Conservation (phyloP, 2,329 filamentous ascomycete genomes). For the Raffaelea ambrosiae region DNA sequence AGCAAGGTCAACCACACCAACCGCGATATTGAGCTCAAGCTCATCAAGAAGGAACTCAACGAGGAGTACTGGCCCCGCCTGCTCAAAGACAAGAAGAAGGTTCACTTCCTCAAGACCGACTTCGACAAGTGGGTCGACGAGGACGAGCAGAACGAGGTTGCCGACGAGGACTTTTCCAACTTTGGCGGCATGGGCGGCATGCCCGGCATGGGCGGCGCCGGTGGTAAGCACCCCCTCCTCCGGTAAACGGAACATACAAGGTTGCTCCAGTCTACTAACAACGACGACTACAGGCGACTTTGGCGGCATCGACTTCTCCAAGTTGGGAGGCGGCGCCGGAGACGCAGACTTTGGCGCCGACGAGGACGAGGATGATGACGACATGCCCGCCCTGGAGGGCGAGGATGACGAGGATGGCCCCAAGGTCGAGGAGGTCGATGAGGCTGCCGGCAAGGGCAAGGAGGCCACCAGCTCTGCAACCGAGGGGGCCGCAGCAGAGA, state of each 20-base stretch:
- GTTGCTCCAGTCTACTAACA: not conserved
- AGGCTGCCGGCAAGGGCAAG: not conserved
- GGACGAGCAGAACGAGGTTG: conserved; percentile 90
- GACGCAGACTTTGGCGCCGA: conserved; percentile 25
- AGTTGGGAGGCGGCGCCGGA: conserved; percentile 59
- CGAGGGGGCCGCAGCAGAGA: not conserved
- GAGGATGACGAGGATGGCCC: conserved; percentile 28
- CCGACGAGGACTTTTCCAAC: conserved; percentile 69
- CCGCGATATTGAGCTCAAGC: conserved; percentile 81
- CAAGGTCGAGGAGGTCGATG: conserved; percentile 20
- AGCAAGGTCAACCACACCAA: conserved; percentile 82
- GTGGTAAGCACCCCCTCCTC: not conserved
- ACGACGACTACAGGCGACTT: conserved; percentile 46
- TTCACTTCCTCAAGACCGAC: conserved; percentile 92
- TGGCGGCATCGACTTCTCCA: conserved; percentile 87
- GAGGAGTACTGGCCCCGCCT: conserved; percentile 94
- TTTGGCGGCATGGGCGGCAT: conserved; percentile 46
- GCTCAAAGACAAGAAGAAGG: conserved; percentile 80
- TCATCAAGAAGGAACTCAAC: conserved; percentile 95
- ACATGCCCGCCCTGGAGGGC: conserved; percentile 76
- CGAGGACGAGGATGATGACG: conserved; percentile 50
- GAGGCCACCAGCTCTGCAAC: not conserved
- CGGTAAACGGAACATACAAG: not conserved
- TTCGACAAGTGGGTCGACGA: conserved; percentile 99
- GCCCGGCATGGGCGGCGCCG: conserved; percentile 33